Percentiles rank a stretch among this genome's conserved stretches.
phyloP scores from a whole-genome alignment of 148 eudicot genomes.

The Fallopia convolvulus region DNA sequence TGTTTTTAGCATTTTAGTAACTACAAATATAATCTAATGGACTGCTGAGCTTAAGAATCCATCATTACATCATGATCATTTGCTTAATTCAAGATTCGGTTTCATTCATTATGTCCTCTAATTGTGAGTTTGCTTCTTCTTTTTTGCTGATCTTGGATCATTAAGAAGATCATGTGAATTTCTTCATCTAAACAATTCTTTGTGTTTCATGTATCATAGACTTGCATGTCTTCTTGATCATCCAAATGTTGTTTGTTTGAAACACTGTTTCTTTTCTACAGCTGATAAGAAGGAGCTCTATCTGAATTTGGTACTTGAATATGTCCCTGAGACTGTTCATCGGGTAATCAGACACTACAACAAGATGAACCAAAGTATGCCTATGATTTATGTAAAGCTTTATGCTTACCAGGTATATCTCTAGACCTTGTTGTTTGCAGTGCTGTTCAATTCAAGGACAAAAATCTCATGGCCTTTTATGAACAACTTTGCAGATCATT shows the following conservation, averaged over 20 bases:
- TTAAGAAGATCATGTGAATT: too few relatives aligned
- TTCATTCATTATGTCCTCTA: too few relatives aligned
- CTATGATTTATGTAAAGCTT: constrained; percentile 39
- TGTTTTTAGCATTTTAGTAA: too few relatives aligned
- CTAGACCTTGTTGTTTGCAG: constrained; percentile 10
- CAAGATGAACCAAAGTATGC: constrained; percentile 42
- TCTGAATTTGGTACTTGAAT: constrained; percentile 27
- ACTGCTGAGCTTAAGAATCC: too few relatives aligned
- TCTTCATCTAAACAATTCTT: too few relatives aligned
- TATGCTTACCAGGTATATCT: constrained; percentile 31
- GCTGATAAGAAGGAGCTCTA: constrained; percentile 39
- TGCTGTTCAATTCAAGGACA: neutral
- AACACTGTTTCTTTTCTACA: constrained; percentile 42
- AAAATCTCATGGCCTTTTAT: neutral
- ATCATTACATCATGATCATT: too few relatives aligned
- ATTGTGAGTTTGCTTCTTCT: too few relatives aligned
- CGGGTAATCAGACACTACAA: constrained; percentile 38
- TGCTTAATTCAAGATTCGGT: too few relatives aligned
- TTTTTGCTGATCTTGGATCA: too few relatives aligned
- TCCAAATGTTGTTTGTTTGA: constrained; percentile 38
- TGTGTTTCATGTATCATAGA: too few relatives aligned
- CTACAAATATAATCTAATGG: too few relatives aligned
- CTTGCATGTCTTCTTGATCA: constrained; percentile 32
- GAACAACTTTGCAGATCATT: constrained; percentile 38
- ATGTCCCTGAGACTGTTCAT: constrained; percentile 39